Evolutionary conservation across 2,329 filamentous ascomycete species (phyloP), one percentile per base, ranked within the genome.

Genomic region (Nemania diffusa): DNA sequence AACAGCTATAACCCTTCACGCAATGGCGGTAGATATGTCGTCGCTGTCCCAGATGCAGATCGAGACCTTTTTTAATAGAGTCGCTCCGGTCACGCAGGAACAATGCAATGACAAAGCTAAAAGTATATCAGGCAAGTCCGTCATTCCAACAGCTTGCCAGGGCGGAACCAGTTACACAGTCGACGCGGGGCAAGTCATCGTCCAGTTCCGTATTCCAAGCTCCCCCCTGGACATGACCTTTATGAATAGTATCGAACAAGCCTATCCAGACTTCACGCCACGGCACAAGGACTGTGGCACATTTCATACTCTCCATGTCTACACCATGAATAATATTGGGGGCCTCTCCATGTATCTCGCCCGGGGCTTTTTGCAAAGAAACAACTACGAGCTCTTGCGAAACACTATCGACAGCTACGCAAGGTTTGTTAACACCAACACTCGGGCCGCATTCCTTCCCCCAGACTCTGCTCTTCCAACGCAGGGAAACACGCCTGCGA

Each of bases 151-250:
- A 42, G 42, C 62, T 58, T 48, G 32, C 44, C 68, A 70, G 29
- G 65, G 65, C 42, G 61, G 62, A 57, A 65, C 34, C 42, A 70
- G 68, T 51, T 70, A 70, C 34, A 68, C 68, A n/a, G 65, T 70
- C 55, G 58, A 50, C 27, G 53, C 65, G 22, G 64, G 57, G 4
- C 7, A 62, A 37, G 26, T 37, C 57, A n/a, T 67, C 40, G 55
- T 70, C 48, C 61, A 70, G 65, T 70, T 68, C 42, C 68, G 62
- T 27, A 8, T 2, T 34, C 34, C 51, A 29, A 52, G 42, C 52
- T 62, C 53, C 37, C 20, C 65, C 32, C 27, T 70, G 24, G 58
- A 70, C 40, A 44, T 70, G 57, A 26, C 1, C 48, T 61, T 68
- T 1, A 57, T 70, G 5, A 15, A 48, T n/a, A 17, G 40, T n/a